A percentile compares a stretch with the other conserved stretches of the same genome.
These are phyloP conservation scores for Endoconidiophora polonica DNA, from an alignment of 2,329 filamentous ascomycete genomes.

Conservation along the genomic window DNA sequence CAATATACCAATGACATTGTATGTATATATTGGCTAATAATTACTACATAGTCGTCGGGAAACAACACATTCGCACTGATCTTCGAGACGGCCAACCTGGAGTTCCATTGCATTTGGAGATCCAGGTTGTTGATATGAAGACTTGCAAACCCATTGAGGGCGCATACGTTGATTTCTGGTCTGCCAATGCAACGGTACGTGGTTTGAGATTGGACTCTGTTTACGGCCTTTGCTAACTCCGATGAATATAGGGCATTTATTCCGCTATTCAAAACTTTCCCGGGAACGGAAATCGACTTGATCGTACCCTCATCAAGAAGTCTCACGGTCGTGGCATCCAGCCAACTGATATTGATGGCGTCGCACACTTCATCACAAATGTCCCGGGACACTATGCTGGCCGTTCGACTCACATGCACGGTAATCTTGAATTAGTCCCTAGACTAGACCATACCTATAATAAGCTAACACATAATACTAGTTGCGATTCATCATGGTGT, in stretches of 20 bases:
- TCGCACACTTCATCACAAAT: slow-evolving; percentile 27
- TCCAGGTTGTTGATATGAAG: slow-evolving; percentile 16
- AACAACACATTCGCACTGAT: slow-evolving; percentile 14
- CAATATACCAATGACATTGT: neutral
- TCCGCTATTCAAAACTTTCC: slow-evolving; percentile 20
- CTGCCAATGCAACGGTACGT: slow-evolving; percentile 21
- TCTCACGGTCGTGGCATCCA: slow-evolving; percentile 25
- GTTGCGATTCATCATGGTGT: slow-evolving; percentile 24
- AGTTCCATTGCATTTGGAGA: slow-evolving; percentile 15
- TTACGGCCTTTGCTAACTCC: neutral
- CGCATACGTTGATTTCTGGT: slow-evolving; percentile 16
- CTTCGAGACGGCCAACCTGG: slow-evolving; percentile 14
- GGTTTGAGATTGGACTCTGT: neutral
- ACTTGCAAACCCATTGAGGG: slow-evolving; percentile 15
- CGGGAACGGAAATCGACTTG: slow-evolving; percentile 28
- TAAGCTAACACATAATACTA: neutral
- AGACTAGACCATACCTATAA: neutral
- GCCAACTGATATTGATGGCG: slow-evolving; percentile 24
- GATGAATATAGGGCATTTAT: slow-evolving; percentile 19
- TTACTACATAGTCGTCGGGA: slow-evolving; percentile 12
- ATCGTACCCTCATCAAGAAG: slow-evolving; percentile 19
- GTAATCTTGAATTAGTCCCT: slow-evolving; percentile 16
- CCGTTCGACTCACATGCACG: slow-evolving; percentile 32
- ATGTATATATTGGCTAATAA: neutral
- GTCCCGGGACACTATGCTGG: slow-evolving; percentile 29